phyloP scores from a whole-genome alignment of 2,329 filamentous ascomycete genomes.

The Aspergillus quadrilineatus region DNA sequence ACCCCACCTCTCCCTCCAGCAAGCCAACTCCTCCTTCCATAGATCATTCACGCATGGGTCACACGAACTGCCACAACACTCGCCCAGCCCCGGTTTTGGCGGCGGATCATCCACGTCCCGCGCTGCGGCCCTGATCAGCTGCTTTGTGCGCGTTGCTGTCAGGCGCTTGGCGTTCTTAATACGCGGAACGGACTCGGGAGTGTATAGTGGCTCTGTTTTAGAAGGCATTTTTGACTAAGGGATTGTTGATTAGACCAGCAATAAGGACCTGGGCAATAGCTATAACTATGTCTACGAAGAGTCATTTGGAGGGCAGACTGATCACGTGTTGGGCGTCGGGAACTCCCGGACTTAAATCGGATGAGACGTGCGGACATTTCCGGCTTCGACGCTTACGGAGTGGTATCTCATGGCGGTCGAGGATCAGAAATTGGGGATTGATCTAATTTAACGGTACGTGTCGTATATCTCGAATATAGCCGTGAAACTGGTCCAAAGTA shows the following conservation, averaged over 20 bases:
- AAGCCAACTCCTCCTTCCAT: conserved; percentile 34
- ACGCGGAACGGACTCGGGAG: conserved; percentile 24
- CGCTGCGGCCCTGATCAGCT: conserved; percentile 32
- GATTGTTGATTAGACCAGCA: too few relatives aligned
- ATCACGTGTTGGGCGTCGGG: too few relatives aligned
- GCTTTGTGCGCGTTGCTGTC: conserved; percentile 32
- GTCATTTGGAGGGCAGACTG: too few relatives aligned
- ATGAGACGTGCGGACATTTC: too few relatives aligned
- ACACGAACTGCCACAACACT: conserved; percentile 39
- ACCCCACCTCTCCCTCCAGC: conserved; percentile 36
- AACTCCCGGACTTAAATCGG: too few relatives aligned
- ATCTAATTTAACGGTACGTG: too few relatives aligned
- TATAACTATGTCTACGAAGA: too few relatives aligned
- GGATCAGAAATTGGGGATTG: neutral
- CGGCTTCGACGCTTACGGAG: too few relatives aligned
- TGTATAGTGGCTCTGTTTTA: conserved; percentile 22
- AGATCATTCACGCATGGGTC: conserved; percentile 39
- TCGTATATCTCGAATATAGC: too few relatives aligned
- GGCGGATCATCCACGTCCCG: conserved; percentile 33
- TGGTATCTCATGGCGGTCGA: too few relatives aligned
- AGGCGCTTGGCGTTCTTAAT: conserved; percentile 34
- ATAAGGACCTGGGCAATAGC: too few relatives aligned
- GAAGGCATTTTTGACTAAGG: neutral
- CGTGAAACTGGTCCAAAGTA: too few relatives aligned
- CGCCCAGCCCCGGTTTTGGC: conserved; percentile 32